Evolutionary conservation across 2,329 filamentous ascomycete genomes (phyloP), one percentile per base, ranked within the genome.

Genomic region (Arthrobotrys sphaeroides): DNA sequence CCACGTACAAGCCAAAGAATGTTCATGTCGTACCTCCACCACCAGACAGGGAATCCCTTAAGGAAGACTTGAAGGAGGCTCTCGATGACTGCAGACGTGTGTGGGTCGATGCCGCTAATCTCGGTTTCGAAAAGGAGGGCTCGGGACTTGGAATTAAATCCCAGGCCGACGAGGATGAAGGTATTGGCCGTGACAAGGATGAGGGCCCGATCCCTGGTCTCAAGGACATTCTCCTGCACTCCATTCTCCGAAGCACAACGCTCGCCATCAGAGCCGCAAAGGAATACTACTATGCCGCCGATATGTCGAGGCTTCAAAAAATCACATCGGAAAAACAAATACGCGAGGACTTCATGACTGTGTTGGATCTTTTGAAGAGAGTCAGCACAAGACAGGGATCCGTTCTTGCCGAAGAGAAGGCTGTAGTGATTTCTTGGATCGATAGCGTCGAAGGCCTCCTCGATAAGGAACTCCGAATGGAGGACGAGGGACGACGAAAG

Each of bases 251-350:
- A 81, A 90, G 96, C 62, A 91, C 95, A 81, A 99, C 95, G 0
- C 86, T 98, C 62, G 94, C 94, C n/a, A 98, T 99, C 78, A 89
- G 93, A 61, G 93, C 94, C 0, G 95, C 95, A 60, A 97, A 96
- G 83, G 90, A 96, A 80, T 99, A 98, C 84, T 98, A 99, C 83
- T 97, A 94, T 0, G 88, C 93, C 2, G 95, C 98, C 81, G 91
- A 96, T 80, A 87, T 94, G 62, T 90, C 95, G 79, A 90, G 92
- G 38, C 85, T 98, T 16, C 92, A 95, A 80, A 85, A 90, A 26
- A 96, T 98, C 83, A 94, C 92, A 82, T 89, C 92, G 0, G 95
- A 99, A 82, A 92, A 90, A 77, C 87, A 91, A 78, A 90, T 99
- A 53, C 90, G 95, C 43, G 86, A 90, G 59, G 94, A 98, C 79